Percentiles rank a stretch among this genome's conserved stretches.
phyloP scores from a whole-genome alignment of 345 rosid species.

The Acer negundo region DNA sequence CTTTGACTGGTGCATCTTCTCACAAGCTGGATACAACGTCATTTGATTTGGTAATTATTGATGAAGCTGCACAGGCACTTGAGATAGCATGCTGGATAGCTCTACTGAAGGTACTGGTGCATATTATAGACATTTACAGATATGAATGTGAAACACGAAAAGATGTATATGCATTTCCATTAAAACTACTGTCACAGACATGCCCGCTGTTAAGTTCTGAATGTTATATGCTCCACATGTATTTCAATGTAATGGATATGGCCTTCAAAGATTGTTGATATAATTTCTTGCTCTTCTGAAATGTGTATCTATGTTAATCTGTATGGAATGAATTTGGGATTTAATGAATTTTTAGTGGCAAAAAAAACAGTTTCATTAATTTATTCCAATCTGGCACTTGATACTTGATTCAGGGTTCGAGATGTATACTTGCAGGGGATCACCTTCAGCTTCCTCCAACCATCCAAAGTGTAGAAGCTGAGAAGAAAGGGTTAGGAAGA shows the following conservation, averaged over 20 bases:
- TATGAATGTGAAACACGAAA: not conserved
- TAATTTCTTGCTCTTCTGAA: not conserved
- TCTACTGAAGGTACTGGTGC: conserved; percentile 60
- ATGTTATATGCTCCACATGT: not conserved
- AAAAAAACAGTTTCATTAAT: not conserved
- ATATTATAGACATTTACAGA: not conserved
- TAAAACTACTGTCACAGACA: not conserved
- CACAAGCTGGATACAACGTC: conserved; percentile 66
- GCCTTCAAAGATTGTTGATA: not conserved
- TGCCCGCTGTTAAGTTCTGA: not conserved
- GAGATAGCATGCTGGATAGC: conserved; percentile 98
- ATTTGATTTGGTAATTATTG: conserved; percentile 92
- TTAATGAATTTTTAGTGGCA: not conserved
- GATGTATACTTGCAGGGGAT: conserved; percentile 94
- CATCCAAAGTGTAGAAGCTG: conserved; percentile 91
- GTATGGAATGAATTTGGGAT: not conserved
- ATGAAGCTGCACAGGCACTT: conserved; percentile 99
- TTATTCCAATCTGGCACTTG: not conserved
- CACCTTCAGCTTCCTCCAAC: conserved; percentile 99
- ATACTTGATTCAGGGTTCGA: conserved; percentile 59
- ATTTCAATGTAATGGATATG: not conserved
- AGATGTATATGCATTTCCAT: not conserved
- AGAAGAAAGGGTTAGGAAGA: conserved; percentile 87
- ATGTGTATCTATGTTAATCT: not conserved
- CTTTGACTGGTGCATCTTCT: conserved; percentile 87